phyloP scores from a whole-genome alignment of 2,329 filamentous ascomycete genomes.

The Venturia carpophila region DNA sequence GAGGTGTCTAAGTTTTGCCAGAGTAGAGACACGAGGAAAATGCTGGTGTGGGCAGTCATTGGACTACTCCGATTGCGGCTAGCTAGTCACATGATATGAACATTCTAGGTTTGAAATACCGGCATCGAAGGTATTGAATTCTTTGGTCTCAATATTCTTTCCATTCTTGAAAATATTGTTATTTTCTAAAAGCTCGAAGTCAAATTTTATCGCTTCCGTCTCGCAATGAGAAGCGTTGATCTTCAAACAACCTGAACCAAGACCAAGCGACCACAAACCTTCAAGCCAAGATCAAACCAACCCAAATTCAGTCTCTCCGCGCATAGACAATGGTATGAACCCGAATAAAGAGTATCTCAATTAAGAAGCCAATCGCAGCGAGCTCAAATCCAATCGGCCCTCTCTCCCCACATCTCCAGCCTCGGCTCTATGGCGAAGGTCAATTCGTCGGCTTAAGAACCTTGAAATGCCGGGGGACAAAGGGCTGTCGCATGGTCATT shows the following conservation, averaged over 20 bases:
- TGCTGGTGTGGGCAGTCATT: no score
- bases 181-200: no score
- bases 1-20: neutral
- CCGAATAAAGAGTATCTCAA: neutral
- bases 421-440: neutral
- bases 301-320: neutral
- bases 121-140: neutral
- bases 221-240: no score
- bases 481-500: neutral
- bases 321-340: neutral
- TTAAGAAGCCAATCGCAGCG: neutral
- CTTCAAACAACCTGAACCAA: no score
- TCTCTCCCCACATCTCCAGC: slow-evolving; percentile 10
- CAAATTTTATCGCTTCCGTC: no score
- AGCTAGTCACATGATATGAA: no score
- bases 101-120: no score
- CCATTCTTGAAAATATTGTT: no score
- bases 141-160: neutral
- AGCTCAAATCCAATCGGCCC: slow-evolving; percentile 1
- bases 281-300: neutral
- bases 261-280: neutral
- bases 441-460: neutral
- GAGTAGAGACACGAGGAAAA: neutral
- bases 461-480: neutral
- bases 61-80: no score